Evolutionary conservation across 75 land plant genomes (phyloP).

Genomic region (Cunninghamia lanceolata): DNA sequence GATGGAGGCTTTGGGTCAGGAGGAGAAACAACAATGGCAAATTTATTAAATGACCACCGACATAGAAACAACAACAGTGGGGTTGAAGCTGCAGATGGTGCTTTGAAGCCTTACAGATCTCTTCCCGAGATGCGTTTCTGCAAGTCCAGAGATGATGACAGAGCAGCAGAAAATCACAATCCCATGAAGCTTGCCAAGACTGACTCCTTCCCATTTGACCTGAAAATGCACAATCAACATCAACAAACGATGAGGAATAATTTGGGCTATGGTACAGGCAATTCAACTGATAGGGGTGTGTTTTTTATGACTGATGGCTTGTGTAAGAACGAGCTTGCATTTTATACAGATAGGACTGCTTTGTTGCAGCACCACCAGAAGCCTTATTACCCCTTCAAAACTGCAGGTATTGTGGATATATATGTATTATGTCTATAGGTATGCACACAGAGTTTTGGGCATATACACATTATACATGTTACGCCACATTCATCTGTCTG

Average conservation of each 20-base stretch:
- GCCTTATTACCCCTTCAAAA: slow-evolving; percentile 22
- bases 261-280: slow-evolving; percentile 30
- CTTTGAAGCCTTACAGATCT: slow-evolving; percentile 16
- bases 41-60: slow-evolving; percentile 8
- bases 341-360: slow-evolving; percentile 9
- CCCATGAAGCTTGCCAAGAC: slow-evolving; percentile 45
- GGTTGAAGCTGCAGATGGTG: background rate
- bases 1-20: slow-evolving; percentile 5
- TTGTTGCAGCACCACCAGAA: slow-evolving; percentile 17
- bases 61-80: background rate
- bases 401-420: slow-evolving; percentile 10
- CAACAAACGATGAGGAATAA: slow-evolving; percentile 8
- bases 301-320: slow-evolving; percentile 7
- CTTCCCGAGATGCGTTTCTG: slow-evolving; percentile 29
- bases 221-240: slow-evolving; percentile 24
- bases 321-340: slow-evolving; percentile 15
- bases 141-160: slow-evolving; percentile 16
- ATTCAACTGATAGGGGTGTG: slow-evolving; percentile 17
- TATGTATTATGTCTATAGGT: background rate
- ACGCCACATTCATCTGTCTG: too few relatives aligned
- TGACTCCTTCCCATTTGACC: slow-evolving; percentile 41
- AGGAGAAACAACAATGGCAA: background rate
- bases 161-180: slow-evolving; percentile 12
- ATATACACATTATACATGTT: background rate
- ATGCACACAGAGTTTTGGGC: too few relatives aligned